Conservation (phyloP, 2,329 filamentous ascomycete species). For the Clarireedia sp. region DNA sequence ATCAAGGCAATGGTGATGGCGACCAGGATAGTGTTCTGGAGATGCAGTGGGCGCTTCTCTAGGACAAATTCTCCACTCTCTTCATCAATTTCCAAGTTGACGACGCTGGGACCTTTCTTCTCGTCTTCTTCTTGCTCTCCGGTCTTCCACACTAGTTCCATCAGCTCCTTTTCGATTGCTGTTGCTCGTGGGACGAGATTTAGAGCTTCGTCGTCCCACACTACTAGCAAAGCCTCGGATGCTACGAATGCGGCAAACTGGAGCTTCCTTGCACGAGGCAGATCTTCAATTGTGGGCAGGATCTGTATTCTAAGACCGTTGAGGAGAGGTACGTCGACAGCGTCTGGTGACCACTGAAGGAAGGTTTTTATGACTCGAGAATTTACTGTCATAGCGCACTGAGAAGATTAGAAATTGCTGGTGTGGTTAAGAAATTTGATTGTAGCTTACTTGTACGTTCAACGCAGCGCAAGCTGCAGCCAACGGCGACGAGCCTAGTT, state of each 20-base stretch:
- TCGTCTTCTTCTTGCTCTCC: conserved; percentile 46
- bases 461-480: conserved; percentile 58
- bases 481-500: conserved; percentile 54
- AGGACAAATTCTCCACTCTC: conserved; percentile 61
- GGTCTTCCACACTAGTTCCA: conserved; percentile 67
- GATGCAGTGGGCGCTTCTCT: conserved; percentile 57
- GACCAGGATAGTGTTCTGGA: conserved; percentile 64
- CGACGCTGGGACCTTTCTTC: conserved; percentile 40
- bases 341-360: conserved; percentile 63
- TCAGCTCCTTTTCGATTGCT: conserved; percentile 66
- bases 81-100: conserved; percentile 55
- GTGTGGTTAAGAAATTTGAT: neutral
- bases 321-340: conserved; percentile 65
- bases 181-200: conserved; percentile 63
- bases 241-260: conserved; percentile 76
- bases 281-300: conserved; percentile 61
- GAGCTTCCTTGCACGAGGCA: conserved; percentile 64
- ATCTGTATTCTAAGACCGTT: conserved; percentile 74
- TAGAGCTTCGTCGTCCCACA: conserved; percentile 75
- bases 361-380: conserved; percentile 74
- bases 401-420: conserved; percentile 15
- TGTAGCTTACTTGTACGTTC: conserved; percentile 55
- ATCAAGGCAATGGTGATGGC: conserved; percentile 59
- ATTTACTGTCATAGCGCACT: conserved; percentile 76
- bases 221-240: conserved; percentile 60